Evolutionary conservation across 2,329 filamentous ascomycete species (phyloP), one percentile per base, ranked within the genome.

Genomic region (Penicillium sp.): DNA sequence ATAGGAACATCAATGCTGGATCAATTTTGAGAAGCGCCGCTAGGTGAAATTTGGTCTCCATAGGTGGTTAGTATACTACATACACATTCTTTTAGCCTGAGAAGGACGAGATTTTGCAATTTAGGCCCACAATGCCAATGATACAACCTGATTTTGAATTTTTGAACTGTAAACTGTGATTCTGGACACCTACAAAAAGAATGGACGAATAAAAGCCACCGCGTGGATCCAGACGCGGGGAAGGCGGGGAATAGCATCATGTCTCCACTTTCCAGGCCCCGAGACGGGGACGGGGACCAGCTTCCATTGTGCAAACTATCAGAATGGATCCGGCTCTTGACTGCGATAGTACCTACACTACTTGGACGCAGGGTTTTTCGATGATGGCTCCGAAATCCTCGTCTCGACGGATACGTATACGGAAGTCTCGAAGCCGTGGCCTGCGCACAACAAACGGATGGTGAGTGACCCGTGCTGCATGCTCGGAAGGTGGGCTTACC

Each of bases 391-490:
- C 29, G n/a, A 48, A 24, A 51, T 41, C 48, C 19, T 19, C 53
- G 6, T 46, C 29, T 21, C 16, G 31, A 56, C 43, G 52, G 5
- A 27, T 53, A 26, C 57, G 63, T 21, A 47, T 52, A 52, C 58
- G 59, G 44, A 61, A 60, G 41, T 55, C 57, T 7, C 62, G 53
- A 26, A 54, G 62, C 19, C 60, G 62, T 24, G 62, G 62, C 13
- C 46, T 64, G 44, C 55, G 62, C 11, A 62, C 62, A 33, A 60
- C 41, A 9, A 59, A 52, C 24, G 60, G 62, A 56, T 64, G 62
- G 60, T 61, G 51, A 56, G 58, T 47, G 13, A 13, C 11, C 13
- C 37, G 16, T 49, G 52, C 49, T 13, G 33, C 21, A 7, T 8
- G n/a, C 11, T 9, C 35, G 19, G 6, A 31, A 8, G 9, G 9